Evolutionary conservation across 2,329 filamentous ascomycete genomes (phyloP).

Genomic region (Incumbomyces delicatus): DNA sequence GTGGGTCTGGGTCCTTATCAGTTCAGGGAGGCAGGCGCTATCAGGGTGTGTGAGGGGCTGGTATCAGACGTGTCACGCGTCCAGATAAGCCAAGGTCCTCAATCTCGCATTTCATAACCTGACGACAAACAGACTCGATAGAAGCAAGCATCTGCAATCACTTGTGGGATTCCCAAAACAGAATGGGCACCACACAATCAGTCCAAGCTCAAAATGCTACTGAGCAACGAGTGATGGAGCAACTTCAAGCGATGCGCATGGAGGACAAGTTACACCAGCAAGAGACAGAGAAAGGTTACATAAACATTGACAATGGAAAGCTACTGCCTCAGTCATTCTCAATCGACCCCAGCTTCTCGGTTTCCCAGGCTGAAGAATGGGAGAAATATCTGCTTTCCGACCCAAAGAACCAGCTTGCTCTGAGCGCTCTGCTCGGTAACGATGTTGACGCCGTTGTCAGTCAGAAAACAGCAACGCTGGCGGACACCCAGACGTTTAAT

Average conservation of each 20-base stretch:
- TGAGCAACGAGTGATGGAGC: slow-evolving; percentile 30
- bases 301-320: slow-evolving; percentile 42
- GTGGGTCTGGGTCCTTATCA: no score
- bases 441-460: slow-evolving; percentile 58
- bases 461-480: slow-evolving; percentile 51
- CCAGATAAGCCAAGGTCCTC: no score
- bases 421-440: slow-evolving; percentile 60
- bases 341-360: slow-evolving; percentile 34
- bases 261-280: slow-evolving; percentile 27
- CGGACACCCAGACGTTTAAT: slow-evolving; percentile 74
- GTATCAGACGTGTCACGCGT: no score
- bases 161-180: background rate
- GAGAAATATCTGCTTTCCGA: slow-evolving; percentile 53
- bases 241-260: slow-evolving; percentile 27
- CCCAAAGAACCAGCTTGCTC: slow-evolving; percentile 63
- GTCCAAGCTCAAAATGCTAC: slow-evolving; percentile 20
- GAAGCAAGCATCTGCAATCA: no score
- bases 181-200: slow-evolving; percentile 21
- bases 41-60: no score
- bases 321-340: slow-evolving; percentile 23
- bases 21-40: no score
- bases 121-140: no score
- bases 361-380: slow-evolving; percentile 47
- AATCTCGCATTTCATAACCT: no score
- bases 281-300: slow-evolving; percentile 41